Base-by-base conservation (phyloP, 148 eudicot genomes). In the Drosera capensis region DNA sequence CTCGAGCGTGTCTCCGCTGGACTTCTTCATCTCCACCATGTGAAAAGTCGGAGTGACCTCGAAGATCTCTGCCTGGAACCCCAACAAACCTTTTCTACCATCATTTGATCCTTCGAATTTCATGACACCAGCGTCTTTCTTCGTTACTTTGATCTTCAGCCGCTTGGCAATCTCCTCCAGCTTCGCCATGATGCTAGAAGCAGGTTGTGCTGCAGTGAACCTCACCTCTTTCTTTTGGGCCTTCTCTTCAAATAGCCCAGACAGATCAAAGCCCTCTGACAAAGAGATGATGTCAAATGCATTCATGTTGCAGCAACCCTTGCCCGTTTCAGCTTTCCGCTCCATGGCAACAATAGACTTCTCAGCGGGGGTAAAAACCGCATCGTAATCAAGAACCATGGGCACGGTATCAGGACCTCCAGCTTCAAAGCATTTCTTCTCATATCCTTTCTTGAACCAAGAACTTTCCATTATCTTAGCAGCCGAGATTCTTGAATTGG, bases 41-140 rank as follows among this genome's bases (percentile, higher is more conserved):
- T 74, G 76, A 48, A 70, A 66, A 36, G 43, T 70, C 11, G 76
- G 73, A 8, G 80, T 70, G 20, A 74, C 58, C 56, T 74, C 80
- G 11, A 63, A 67, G 18, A 74, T 67, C 40, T 74, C 76, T 19
- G 74, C 73, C 25, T 66, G 63, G 5, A 74, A 59, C 3, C 56
- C 45, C 21, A 74, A 51, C 19, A 60, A 28, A 3, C 76, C 76
- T 52, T 60, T 74, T 22, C 67, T 53, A 7, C 75, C 73, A 30
- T 48, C 59, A 37, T 56, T 63, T 28, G 19, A 35, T n/a, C 73
- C 70, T 46, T 74, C 75, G 23, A 74, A 63, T 40, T 52, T 66
- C 63, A 74, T 45, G 1, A 61, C 46, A 3, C 80, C 80, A 9
- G 50, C 58, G 1, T 70, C 73, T 29, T 67, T 70, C 56, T 70